These are phyloP conservation scores for Knufia fluminis DNA, from an alignment of 2,329 filamentous ascomycete species.

Conservation along the genomic window DNA sequence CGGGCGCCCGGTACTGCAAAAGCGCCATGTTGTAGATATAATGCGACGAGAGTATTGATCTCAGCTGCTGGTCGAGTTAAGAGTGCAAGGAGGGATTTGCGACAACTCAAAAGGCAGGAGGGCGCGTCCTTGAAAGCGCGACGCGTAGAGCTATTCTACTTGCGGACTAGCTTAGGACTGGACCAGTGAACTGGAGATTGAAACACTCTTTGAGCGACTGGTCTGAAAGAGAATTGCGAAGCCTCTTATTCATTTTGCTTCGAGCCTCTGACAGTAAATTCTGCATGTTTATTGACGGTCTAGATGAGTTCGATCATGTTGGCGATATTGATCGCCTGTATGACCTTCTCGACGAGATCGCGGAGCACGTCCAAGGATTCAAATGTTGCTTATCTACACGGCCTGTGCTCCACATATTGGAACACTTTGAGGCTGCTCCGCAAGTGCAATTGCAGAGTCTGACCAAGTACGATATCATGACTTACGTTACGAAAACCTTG, in stretches of 20 bases:
- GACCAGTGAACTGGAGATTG: neutral
- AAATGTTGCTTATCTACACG: slow-evolving; percentile 1
- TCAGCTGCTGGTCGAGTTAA: neutral
- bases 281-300: slow-evolving; percentile 11
- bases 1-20: slow-evolving; percentile 64
- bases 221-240: neutral
- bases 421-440: neutral
- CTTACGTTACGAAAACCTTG: slow-evolving; percentile 1
- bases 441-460: slow-evolving; percentile 8
- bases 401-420: neutral
- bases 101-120: neutral
- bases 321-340: slow-evolving; percentile 1
- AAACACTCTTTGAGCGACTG: slow-evolving; percentile 1
- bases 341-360: neutral
- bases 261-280: neutral
- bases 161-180: neutral
- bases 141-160: no score
- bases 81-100: neutral
- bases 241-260: neutral
- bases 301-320: slow-evolving; percentile 11
- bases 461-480: slow-evolving; percentile 5
- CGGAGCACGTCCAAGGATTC: neutral
- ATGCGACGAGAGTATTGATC: neutral
- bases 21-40: slow-evolving; percentile 61
- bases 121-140: neutral